Conservation (phyloP, 352 stramenopile species). For the Phytopythium boreale region DNA sequence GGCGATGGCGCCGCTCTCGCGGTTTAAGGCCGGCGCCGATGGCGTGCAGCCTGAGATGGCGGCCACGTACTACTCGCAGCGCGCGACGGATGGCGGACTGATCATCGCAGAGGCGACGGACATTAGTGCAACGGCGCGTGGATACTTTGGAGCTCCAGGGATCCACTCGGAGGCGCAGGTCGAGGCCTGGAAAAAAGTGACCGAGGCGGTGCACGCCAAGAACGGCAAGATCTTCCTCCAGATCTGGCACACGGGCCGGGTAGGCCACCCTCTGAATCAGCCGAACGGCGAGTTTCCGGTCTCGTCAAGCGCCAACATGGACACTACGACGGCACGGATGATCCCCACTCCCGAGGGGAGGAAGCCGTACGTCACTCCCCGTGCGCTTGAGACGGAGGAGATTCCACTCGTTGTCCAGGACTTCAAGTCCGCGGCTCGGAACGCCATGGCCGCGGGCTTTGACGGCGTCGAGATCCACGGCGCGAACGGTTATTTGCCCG, state of each 20-base stretch:
- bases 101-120: slow-evolving; percentile 59
- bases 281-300: slow-evolving; percentile 41
- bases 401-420: slow-evolving; percentile 61
- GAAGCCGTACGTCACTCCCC: slow-evolving; percentile 40
- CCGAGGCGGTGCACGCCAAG: slow-evolving; percentile 62
- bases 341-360: slow-evolving; percentile 31
- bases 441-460: slow-evolving; percentile 66
- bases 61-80: slow-evolving; percentile 49
- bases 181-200: slow-evolving; percentile 44
- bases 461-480: slow-evolving; percentile 84
- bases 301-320: slow-evolving; percentile 48
- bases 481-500: slow-evolving; percentile 88
- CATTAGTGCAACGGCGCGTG: slow-evolving; percentile 35
- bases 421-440: slow-evolving; percentile 47
- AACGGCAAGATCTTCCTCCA: slow-evolving; percentile 66
- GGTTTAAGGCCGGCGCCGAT: slow-evolving; percentile 24
- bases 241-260: slow-evolving; percentile 84
- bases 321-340: slow-evolving; percentile 6
- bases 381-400: slow-evolving; percentile 61
- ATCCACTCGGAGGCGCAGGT: slow-evolving; percentile 46
- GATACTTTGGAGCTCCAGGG: slow-evolving; percentile 36
- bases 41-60: slow-evolving; percentile 27
- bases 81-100: slow-evolving; percentile 43
- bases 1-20: slow-evolving; percentile 55
- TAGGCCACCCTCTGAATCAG: slow-evolving; percentile 59